Evolutionary conservation across 805 yeast genomes (phyloP).

Genomic region (Yamadazyma phyllophila): DNA sequence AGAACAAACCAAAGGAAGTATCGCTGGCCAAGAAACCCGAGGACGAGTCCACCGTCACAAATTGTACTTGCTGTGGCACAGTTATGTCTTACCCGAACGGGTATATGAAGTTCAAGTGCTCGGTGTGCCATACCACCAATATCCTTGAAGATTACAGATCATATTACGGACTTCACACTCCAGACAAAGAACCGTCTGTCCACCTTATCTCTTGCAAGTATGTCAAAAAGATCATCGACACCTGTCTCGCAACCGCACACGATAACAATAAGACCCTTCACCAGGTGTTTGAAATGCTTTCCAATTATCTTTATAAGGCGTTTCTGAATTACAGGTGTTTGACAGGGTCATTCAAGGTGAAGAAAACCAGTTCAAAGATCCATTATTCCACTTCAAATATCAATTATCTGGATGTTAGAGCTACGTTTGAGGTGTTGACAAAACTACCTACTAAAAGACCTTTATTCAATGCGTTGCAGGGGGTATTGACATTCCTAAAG

Average conservation of each 20-base stretch:
- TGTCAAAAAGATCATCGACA: conserved; percentile 32
- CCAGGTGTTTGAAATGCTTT: conserved; percentile 48
- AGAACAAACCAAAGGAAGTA: neutral
- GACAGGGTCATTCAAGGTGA: conserved; percentile 53
- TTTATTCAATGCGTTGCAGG: conserved; percentile 50
- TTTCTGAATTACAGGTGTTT: conserved; percentile 50
- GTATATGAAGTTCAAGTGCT: conserved; percentile 51
- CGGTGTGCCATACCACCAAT: conserved; percentile 56
- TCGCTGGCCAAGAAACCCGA: conserved; percentile 1
- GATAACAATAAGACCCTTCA: conserved; percentile 20
- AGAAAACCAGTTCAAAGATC: conserved; percentile 21
- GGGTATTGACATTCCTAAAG: conserved; percentile 51
- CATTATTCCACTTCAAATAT: conserved; percentile 49
- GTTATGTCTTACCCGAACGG: conserved; percentile 28
- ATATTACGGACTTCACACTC: conserved; percentile 7
- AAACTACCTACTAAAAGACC: conserved; percentile 63
- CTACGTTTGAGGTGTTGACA: conserved; percentile 45
- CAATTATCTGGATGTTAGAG: conserved; percentile 45
- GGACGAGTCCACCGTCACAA: conserved; percentile 17
- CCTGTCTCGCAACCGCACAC: conserved; percentile 25
- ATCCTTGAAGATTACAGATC: conserved; percentile 17
- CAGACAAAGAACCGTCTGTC: conserved; percentile 4
- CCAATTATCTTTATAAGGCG: conserved; percentile 40
- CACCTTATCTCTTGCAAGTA: conserved; percentile 28
- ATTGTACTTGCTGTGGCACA: conserved; percentile 40